phyloP scores from a whole-genome alignment of 2,329 filamentous ascomycete genomes.

The Alternaria ventricosa region DNA sequence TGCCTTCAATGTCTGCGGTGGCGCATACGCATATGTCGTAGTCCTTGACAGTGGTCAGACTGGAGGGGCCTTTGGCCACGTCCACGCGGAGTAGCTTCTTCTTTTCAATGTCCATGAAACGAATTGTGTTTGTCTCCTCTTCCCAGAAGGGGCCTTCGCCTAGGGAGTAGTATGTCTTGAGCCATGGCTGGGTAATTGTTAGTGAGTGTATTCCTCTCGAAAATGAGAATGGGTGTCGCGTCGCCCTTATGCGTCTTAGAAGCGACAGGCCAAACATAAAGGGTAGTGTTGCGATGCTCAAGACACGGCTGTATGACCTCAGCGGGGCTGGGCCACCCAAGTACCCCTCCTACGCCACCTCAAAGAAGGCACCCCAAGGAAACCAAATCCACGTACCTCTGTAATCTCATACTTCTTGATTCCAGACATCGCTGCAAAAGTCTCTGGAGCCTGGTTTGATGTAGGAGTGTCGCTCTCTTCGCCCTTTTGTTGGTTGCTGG shows the following conservation, averaged over 20 bases:
- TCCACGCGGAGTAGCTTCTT: slow-evolving; percentile 75
- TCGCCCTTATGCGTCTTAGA: neutral
- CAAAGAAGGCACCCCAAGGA: neutral
- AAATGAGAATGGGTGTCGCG: neutral
- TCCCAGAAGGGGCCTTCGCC: slow-evolving; percentile 81
- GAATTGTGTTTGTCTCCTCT: slow-evolving; percentile 67
- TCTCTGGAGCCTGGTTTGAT: slow-evolving; percentile 14
- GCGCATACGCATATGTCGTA: slow-evolving; percentile 63
- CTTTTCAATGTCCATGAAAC: slow-evolving; percentile 84
- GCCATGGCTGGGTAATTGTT: slow-evolving; percentile 51
- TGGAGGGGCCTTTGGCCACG: slow-evolving; percentile 66
- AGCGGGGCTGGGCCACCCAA: slow-evolving; percentile 26
- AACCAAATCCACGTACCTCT: slow-evolving; percentile 38
- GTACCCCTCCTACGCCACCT: slow-evolving; percentile 33
- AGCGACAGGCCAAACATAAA: neutral
- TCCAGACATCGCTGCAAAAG: slow-evolving; percentile 29
- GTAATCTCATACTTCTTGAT: slow-evolving; percentile 46
- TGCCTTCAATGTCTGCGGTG: slow-evolving; percentile 77
- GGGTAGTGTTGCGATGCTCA: neutral
- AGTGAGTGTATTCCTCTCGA: slow-evolving; percentile 5
- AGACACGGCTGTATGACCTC: slow-evolving; percentile 21
- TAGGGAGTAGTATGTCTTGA: slow-evolving; percentile 69
- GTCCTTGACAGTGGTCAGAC: slow-evolving; percentile 60
- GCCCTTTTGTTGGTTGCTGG: slow-evolving; percentile 17
- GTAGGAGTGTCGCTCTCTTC: slow-evolving; percentile 23